Conservation (phyloP, 2,329 filamentous ascomycete genomes). For the Epichloe baconii region DNA sequence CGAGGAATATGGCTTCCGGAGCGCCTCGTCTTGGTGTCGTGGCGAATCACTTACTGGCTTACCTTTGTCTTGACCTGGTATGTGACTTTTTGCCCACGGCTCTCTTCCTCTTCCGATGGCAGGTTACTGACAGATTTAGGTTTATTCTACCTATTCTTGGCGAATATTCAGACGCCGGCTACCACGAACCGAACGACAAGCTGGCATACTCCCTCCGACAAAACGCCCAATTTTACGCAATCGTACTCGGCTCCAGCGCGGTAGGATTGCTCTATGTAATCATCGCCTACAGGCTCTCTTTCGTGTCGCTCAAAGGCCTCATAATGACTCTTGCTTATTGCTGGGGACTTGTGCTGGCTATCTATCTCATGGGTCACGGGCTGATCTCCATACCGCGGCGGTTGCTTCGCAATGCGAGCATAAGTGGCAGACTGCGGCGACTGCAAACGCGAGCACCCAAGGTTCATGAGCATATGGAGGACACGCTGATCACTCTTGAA, state of each 20-base stretch:
- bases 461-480: constrained; percentile 76
- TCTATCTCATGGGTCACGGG: constrained; percentile 96
- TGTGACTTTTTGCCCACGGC: constrained; percentile 10
- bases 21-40: constrained; percentile 67
- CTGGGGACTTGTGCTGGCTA: constrained; percentile 81
- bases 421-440: constrained; percentile 58
- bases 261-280: constrained; percentile 75
- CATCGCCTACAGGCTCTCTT: constrained; percentile 59
- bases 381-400: constrained; percentile 79
- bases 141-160: constrained; percentile 83
- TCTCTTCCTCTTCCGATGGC: not conserved
- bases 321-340: constrained; percentile 92
- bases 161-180: constrained; percentile 90
- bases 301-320: constrained; percentile 63
- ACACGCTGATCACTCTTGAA: constrained; percentile 67
- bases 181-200: constrained; percentile 71
- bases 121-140: constrained; percentile 30
- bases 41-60: constrained; percentile 95
- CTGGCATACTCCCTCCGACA: constrained; percentile 72
- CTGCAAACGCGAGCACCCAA: constrained; percentile 70
- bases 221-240: constrained; percentile 81
- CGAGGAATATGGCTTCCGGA: constrained; percentile 81
- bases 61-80: constrained; percentile 93
- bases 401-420: constrained; percentile 66
- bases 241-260: constrained; percentile 57